Evolutionary conservation across 768 basidiomycete genomes (phyloP).

Genomic region (Antrodiella citrinella): DNA sequence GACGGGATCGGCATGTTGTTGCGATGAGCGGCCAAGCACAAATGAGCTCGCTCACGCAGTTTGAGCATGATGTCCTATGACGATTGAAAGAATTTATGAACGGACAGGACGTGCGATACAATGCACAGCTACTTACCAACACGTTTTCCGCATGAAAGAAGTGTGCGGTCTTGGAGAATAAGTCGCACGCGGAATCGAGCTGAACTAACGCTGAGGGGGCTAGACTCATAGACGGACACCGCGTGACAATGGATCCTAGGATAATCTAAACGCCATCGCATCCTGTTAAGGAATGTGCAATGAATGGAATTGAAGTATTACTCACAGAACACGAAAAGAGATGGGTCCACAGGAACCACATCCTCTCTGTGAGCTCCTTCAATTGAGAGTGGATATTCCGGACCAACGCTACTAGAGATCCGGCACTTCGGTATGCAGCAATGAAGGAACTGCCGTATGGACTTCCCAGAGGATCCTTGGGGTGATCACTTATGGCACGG

Average conservation of each 20-base stretch:
- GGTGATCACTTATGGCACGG: slow-evolving; percentile 56
- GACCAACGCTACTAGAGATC: slow-evolving; percentile 60
- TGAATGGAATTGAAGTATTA: slow-evolving; percentile 2
- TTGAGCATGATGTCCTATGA: slow-evolving; percentile 52
- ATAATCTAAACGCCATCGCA: slow-evolving; percentile 41
- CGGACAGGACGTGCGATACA: neutral
- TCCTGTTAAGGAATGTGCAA: slow-evolving; percentile 40
- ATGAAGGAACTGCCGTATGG: slow-evolving; percentile 62
- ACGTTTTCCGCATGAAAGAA: slow-evolving; percentile 50
- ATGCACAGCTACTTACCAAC: slow-evolving; percentile 35
- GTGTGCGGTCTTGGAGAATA: slow-evolving; percentile 51
- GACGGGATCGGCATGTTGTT: slow-evolving; percentile 14
- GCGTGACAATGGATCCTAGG: slow-evolving; percentile 59
- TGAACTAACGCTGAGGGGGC: slow-evolving; percentile 60
- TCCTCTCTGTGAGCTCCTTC: slow-evolving; percentile 55
- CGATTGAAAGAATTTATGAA: neutral
- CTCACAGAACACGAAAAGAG: slow-evolving; percentile 62
- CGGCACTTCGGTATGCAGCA: slow-evolving; percentile 60
- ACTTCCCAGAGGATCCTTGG: slow-evolving; percentile 59
- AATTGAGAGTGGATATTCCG: slow-evolving; percentile 62
- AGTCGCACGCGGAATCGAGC: slow-evolving; percentile 51
- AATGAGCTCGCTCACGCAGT: slow-evolving; percentile 42
- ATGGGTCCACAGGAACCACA: slow-evolving; percentile 70
- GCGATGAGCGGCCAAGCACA: slow-evolving; percentile 28
- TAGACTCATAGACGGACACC: slow-evolving; percentile 54